Conservation (phyloP, 495 filamentous ascomycete genomes). For the Penicillium riverlandense region DNA sequence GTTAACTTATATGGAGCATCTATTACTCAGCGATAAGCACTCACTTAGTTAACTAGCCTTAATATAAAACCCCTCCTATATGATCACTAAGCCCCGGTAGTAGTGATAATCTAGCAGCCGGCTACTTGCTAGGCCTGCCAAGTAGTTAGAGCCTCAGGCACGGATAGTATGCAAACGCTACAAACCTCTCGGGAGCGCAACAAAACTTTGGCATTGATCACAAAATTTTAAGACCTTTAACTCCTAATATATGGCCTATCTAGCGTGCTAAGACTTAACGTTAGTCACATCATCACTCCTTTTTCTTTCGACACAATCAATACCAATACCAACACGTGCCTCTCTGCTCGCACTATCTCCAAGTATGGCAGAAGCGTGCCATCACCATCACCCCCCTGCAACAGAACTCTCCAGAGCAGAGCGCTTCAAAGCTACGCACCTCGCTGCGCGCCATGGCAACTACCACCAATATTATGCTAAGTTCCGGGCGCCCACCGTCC, state of each 20-base stretch:
- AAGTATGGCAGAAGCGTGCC: constrained; percentile 17
- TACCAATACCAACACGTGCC: constrained; percentile 3
- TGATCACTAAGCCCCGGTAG: constrained; percentile 2
- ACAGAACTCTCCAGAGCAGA: constrained; percentile 21
- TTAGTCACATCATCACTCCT: constrained; percentile 4
- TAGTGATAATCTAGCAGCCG: constrained; percentile 1
- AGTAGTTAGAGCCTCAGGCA: constrained; percentile 9
- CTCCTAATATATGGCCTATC: constrained; percentile 5
- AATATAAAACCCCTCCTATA: too few relatives aligned
- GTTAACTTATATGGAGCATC: too few relatives aligned
- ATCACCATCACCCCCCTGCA: constrained; percentile 3
- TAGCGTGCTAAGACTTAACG: constrained; percentile 5
- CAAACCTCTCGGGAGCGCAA: constrained; percentile 6
- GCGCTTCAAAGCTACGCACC: constrained; percentile 25
- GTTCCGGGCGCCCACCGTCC: constrained; percentile 19
- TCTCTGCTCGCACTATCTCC: constrained; percentile 5
- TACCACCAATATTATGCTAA: constrained; percentile 26
- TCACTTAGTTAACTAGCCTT: too few relatives aligned
- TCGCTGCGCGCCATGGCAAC: constrained; percentile 22
- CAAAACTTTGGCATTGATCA: constrained; percentile 7
- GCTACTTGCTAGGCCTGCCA: background rate
- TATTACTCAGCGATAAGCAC: too few relatives aligned
- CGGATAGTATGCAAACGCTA: constrained; percentile 10
- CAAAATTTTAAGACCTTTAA: constrained; percentile 11
- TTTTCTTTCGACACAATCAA: constrained; percentile 9